These are phyloP conservation scores for Coccomyxa sp. DNA, from an alignment of 139 green algal genomes.

Conservation along the genomic window DNA sequence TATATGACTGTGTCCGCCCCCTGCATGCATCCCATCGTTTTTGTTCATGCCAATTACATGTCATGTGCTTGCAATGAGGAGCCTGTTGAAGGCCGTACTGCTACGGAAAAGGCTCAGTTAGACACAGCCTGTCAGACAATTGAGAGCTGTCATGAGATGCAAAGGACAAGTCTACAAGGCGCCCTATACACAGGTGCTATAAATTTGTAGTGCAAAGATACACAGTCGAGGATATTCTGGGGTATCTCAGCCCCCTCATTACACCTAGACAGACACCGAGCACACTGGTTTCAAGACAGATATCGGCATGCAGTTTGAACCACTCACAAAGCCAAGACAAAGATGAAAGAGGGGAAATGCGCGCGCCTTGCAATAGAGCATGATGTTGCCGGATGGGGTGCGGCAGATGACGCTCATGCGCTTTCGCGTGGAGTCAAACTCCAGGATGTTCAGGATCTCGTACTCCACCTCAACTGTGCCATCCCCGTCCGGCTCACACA, in stretches of 20 bases:
- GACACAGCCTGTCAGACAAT: too few relatives aligned
- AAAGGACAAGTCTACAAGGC: too few relatives aligned
- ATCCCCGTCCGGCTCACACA: slow-evolving; percentile 22
- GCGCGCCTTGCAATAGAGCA: slow-evolving; percentile 40
- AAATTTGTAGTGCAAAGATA: too few relatives aligned
- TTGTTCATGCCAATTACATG: background rate
- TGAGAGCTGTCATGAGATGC: too few relatives aligned
- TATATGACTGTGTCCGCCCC: slow-evolving; percentile 81
- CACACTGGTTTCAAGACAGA: too few relatives aligned
- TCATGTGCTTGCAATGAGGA: slow-evolving; percentile 9
- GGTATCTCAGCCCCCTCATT: too few relatives aligned
- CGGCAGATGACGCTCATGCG: slow-evolving; percentile 70
- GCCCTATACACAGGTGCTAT: too few relatives aligned
- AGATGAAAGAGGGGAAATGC: background rate
- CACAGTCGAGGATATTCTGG: too few relatives aligned
- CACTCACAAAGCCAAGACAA: too few relatives aligned
- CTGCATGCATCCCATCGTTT: slow-evolving; percentile 24
- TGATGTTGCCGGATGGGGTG: slow-evolving; percentile 46
- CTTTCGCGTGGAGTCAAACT: slow-evolving; percentile 74
- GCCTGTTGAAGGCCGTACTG: too few relatives aligned
- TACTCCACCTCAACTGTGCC: slow-evolving; percentile 27
- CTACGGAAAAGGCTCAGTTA: background rate
- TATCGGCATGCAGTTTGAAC: too few relatives aligned
- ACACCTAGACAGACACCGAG: too few relatives aligned
- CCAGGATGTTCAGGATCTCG: slow-evolving; percentile 73